phyloP scores from a whole-genome alignment of 2,329 filamentous ascomycete species.

The Emmonsia crescens region DNA sequence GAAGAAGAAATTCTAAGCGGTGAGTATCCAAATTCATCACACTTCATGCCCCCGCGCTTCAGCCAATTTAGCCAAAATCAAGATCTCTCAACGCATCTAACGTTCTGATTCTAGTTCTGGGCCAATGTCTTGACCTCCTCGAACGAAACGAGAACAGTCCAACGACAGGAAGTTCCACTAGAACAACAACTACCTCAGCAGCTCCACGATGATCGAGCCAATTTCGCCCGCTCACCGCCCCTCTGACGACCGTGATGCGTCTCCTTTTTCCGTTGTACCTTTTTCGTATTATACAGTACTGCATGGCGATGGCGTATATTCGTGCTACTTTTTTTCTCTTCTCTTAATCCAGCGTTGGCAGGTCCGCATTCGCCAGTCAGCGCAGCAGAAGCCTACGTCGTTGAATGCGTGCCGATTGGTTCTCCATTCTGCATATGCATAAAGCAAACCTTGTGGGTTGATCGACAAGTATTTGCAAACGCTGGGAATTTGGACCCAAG shows the following conservation, averaged over 20 bases:
- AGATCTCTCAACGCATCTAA: neutral
- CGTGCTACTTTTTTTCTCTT: neutral
- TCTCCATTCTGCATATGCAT: neutral
- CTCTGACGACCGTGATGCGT: neutral
- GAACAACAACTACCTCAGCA: neutral
- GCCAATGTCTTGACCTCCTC: constrained; percentile 44
- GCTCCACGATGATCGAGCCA: neutral
- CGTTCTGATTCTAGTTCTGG: constrained; percentile 36
- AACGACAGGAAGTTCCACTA: neutral
- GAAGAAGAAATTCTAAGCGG: constrained; percentile 82
- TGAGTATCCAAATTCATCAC: constrained; percentile 38
- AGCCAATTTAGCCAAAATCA: neutral
- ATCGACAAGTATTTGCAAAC: neutral
- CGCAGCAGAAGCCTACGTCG: neutral
- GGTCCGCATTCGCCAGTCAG: neutral
- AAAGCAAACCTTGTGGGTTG: neutral
- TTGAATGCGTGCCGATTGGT: neutral
- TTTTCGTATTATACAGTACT: constrained; percentile 1
- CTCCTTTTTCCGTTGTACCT: neutral
- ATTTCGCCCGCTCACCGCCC: neutral
- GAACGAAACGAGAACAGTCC: constrained; percentile 27
- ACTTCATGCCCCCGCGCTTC: neutral
- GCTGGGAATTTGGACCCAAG: neutral
- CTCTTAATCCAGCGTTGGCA: neutral
- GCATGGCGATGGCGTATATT: constrained; percentile 1